Conservation (phyloP, 805 yeast species). For the Wickerhamomyces queroliae region DNA sequence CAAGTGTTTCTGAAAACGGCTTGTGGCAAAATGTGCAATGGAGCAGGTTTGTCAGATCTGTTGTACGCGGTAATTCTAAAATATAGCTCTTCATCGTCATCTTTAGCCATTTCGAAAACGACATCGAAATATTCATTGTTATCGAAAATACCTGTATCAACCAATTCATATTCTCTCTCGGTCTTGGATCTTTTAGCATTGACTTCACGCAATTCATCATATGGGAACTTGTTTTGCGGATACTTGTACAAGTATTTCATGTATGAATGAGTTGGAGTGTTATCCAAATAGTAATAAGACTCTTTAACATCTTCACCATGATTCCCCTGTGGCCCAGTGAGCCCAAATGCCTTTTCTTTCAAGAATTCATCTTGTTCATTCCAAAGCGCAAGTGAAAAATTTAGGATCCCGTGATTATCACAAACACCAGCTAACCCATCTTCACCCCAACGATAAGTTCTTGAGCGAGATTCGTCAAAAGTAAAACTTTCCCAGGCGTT, state of each 20-base stretch:
- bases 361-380: slow-evolving; percentile 80
- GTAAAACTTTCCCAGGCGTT: slow-evolving; percentile 90
- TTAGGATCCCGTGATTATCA: slow-evolving; percentile 73
- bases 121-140: slow-evolving; percentile 72
- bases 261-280: slow-evolving; percentile 89
- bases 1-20: slow-evolving; percentile 82
- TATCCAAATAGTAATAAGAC: slow-evolving; percentile 77
- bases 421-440: slow-evolving; percentile 90
- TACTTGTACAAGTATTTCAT: slow-evolving; percentile 89
- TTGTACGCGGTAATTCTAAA: slow-evolving; percentile 87
- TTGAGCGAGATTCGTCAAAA: slow-evolving; percentile 73
- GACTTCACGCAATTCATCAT: slow-evolving; percentile 62
- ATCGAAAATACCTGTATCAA: slow-evolving; percentile 74
- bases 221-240: slow-evolving; percentile 84
- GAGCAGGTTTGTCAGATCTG: slow-evolving; percentile 79
- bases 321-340: slow-evolving; percentile 90
- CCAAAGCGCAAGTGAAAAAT: slow-evolving; percentile 85
- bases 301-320: slow-evolving; percentile 96
- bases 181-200: slow-evolving; percentile 58
- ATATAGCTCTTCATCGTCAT: slow-evolving; percentile 69
- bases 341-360: slow-evolving; percentile 83
- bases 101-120: slow-evolving; percentile 86
- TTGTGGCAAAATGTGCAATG: slow-evolving; percentile 82
- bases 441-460: slow-evolving; percentile 93
- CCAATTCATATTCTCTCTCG: slow-evolving; percentile 74